phyloP scores from a whole-genome alignment of 202 grass and related monocot genomes.

The Zoysia matrella region DNA sequence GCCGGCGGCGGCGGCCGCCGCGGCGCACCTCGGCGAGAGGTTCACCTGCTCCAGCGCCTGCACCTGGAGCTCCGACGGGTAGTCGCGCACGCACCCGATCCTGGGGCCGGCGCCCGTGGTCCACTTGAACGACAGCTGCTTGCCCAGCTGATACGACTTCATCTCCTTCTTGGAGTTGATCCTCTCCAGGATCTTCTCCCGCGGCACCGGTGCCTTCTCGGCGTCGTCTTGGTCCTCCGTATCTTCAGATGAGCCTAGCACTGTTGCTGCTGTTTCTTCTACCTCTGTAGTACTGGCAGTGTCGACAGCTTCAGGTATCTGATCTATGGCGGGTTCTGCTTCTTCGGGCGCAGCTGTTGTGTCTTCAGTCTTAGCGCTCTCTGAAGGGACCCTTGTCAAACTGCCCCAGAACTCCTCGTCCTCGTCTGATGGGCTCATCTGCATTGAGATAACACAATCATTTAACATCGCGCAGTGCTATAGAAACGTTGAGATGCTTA shows the following conservation, averaged over 20 bases:
- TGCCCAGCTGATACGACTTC: conserved; percentile 86
- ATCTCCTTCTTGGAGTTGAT: conserved; percentile 90
- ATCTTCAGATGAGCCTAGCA: conserved; percentile 14
- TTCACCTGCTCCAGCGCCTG: conserved; percentile 78
- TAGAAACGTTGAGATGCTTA: not conserved
- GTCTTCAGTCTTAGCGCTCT: conserved; percentile 23
- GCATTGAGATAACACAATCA: conserved; percentile 2
- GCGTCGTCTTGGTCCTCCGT: conserved; percentile 19
- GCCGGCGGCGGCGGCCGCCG: not conserved
- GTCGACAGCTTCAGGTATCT: not conserved
- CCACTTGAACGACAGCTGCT: conserved; percentile 85
- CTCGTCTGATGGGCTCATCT: conserved; percentile 68
- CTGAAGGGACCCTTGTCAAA: conserved; percentile 44
- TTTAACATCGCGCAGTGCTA: not conserved
- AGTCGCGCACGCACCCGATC: conserved; percentile 90
- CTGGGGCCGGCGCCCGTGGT: conserved; percentile 77
- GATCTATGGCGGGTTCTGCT: not conserved
- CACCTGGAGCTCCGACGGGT: conserved; percentile 79
- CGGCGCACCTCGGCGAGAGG: conserved; percentile 64
- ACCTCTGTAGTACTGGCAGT: not conserved
- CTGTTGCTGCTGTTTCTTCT: not conserved
- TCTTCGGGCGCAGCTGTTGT: not conserved
- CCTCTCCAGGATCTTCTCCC: conserved; percentile 76
- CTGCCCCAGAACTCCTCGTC: conserved; percentile 56
- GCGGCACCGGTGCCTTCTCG: conserved; percentile 48